These are phyloP conservation scores for Colletotrichum sp. DNA, from an alignment of 2,329 filamentous ascomycete genomes.

Conservation along the genomic window DNA sequence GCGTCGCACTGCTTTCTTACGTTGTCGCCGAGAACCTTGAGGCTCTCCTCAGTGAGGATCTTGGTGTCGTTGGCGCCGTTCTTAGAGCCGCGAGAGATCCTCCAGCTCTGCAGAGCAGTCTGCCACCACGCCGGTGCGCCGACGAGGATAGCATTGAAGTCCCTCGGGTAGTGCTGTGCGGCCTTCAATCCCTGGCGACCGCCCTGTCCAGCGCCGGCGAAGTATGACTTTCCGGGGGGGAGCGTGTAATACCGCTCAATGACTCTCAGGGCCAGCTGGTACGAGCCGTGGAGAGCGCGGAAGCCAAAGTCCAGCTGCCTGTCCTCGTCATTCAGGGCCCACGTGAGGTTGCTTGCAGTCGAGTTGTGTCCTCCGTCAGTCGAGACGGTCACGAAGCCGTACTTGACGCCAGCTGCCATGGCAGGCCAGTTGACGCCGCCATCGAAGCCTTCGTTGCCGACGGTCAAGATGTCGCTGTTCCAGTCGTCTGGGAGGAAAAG, in stretches of 20 bases:
- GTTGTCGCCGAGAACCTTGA: constrained; percentile 46
- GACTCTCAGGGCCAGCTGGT: constrained; percentile 51
- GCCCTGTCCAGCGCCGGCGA: constrained; percentile 55
- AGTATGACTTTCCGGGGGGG: constrained; percentile 41
- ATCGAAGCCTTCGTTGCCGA: constrained; percentile 33
- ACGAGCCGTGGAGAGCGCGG: constrained; percentile 51
- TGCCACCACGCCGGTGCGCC: constrained; percentile 57
- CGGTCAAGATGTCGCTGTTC: constrained; percentile 34
- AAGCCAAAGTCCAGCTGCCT: constrained; percentile 40
- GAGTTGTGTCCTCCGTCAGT: constrained; percentile 51
- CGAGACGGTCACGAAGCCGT: constrained; percentile 45
- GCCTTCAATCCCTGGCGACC: constrained; percentile 53
- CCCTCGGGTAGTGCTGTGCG: background rate
- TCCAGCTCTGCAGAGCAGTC: constrained; percentile 47
- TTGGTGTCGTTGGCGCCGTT: constrained; percentile 49
- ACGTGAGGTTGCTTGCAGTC: constrained; percentile 30
- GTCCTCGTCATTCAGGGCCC: constrained; percentile 44
- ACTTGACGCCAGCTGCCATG: constrained; percentile 28
- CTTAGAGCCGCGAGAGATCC: constrained; percentile 48
- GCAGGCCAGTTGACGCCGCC: constrained; percentile 39
- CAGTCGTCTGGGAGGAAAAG: constrained; percentile 36
- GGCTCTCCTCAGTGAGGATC: constrained; percentile 47
- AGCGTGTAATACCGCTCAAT: constrained; percentile 51
- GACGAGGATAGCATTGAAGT: constrained; percentile 59
- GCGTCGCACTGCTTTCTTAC: constrained; percentile 55